Percentiles rank a stretch among this genome's conserved stretches.
These are phyloP conservation scores for Saccharomyces hybrid DNA, from an alignment of 1,139 yeast species.

Conservation along the genomic window DNA sequence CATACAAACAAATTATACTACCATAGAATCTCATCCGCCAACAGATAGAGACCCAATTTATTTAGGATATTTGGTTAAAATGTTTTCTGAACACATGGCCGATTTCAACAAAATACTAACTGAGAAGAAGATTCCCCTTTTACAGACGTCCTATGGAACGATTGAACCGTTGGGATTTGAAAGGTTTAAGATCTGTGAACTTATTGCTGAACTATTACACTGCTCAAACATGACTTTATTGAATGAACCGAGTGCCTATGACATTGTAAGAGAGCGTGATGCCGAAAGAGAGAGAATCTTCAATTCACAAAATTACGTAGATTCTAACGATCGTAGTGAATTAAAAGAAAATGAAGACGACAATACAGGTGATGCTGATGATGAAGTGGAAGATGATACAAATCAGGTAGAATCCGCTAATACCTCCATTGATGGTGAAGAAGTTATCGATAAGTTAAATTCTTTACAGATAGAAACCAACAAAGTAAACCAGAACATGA, in stretches of 20 bases:
- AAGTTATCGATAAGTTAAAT: conserved; percentile 12
- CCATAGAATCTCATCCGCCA: conserved; percentile 90
- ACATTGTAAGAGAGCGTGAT: conserved; percentile 71
- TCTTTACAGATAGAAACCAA: conserved; percentile 13
- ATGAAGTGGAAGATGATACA: conserved; percentile 5
- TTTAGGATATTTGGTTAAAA: conserved; percentile 75
- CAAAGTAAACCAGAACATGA: background rate
- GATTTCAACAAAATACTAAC: conserved; percentile 55
- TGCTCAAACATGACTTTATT: conserved; percentile 94
- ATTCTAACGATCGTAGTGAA: background rate
- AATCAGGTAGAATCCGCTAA: conserved; percentile 3
- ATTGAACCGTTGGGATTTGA: conserved; percentile 94
- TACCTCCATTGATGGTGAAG: conserved; percentile 5
- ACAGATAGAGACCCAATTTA: conserved; percentile 92
- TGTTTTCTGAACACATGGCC: conserved; percentile 71
- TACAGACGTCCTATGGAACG: conserved; percentile 65
- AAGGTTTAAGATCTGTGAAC: conserved; percentile 89
- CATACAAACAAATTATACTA: conserved; percentile 78
- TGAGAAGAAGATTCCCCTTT: conserved; percentile 31
- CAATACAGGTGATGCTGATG: background rate
- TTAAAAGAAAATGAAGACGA: conserved; percentile 2
- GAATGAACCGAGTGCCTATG: conserved; percentile 77
- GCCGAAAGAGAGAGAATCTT: conserved; percentile 40
- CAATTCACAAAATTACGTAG: background rate
- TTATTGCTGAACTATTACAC: conserved; percentile 88